Percentiles rank a stretch among this genome's conserved stretches.
Evolutionary conservation across 306 rosid species (phyloP).

Genomic region (Urtica urens): DNA sequence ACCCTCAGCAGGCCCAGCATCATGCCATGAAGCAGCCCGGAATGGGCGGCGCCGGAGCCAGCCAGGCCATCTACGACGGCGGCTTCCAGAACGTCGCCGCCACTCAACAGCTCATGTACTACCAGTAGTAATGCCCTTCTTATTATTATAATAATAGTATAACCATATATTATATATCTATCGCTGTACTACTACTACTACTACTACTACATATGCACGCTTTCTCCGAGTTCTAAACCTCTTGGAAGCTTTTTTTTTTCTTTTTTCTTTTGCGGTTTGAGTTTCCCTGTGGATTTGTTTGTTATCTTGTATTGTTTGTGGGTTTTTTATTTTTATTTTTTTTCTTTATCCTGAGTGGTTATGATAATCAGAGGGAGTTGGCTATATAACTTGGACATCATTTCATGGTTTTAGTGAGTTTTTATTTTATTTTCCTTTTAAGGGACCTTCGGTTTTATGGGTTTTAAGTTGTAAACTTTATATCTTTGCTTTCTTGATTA

Average conservation of each 20-base stretch:
- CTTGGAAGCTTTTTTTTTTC: conserved; percentile 22
- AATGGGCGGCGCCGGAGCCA: conserved; percentile 62
- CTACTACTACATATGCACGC: conserved; percentile 27
- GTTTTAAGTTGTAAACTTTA: no score
- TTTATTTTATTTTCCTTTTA: neutral
- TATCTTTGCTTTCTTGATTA: neutral
- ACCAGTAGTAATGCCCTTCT: no score
- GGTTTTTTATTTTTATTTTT: conserved; percentile 29
- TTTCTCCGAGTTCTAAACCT: conserved; percentile 29
- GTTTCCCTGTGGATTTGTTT: conserved; percentile 24
- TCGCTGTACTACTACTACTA: conserved; percentile 18
- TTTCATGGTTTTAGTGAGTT: neutral
- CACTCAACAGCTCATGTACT: conserved; percentile 96
- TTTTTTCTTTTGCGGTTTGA: neutral
- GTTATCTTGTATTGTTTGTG: conserved; percentile 25
- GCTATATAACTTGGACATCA: conserved; percentile 2
- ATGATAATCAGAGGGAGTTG: conserved; percentile 32
- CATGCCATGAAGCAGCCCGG: conserved; percentile 81
- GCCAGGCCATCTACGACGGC: conserved; percentile 93
- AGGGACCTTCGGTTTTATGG: no score
- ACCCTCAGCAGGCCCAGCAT: conserved; percentile 69
- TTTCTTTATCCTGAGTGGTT: conserved; percentile 45
- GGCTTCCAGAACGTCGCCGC: conserved; percentile 90
- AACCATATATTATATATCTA: conserved; percentile 16
- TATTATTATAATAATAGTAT: no score